phyloP scores from a whole-genome alignment of 169 alveolate species.

The Toxoplasma gondii region DNA sequence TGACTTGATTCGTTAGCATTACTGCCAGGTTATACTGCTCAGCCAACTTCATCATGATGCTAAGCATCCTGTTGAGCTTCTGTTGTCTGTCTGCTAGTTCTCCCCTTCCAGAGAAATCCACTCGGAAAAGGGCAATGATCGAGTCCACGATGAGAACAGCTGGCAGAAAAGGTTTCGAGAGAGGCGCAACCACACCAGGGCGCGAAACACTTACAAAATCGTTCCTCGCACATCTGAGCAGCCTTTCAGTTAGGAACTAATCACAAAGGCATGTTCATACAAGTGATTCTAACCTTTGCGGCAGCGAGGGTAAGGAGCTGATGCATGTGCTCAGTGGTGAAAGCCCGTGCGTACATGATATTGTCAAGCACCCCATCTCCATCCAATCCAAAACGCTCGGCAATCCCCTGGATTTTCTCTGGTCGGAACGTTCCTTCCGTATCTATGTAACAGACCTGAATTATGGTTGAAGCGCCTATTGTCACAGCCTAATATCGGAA shows the following conservation, averaged over 20 bases:
- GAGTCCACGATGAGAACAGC: conserved; percentile 73
- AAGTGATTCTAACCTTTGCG: conserved; percentile 61
- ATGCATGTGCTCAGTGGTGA: conserved; percentile 62
- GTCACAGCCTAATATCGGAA: not conserved
- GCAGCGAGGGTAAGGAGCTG: conserved; percentile 63
- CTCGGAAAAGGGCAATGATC: conserved; percentile 89
- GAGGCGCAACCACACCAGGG: not conserved
- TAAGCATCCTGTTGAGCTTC: conserved; percentile 77
- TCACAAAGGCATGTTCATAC: not conserved
- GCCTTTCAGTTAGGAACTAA: not conserved
- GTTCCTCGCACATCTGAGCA: conserved; percentile 58
- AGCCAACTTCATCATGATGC: conserved; percentile 89
- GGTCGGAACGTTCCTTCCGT: conserved; percentile 99
- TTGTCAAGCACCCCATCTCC: conserved; percentile 93
- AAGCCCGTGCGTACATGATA: conserved; percentile 88
- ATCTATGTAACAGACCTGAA: conserved; percentile 95
- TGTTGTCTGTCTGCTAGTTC: conserved; percentile 98
- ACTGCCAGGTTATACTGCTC: conserved; percentile 96
- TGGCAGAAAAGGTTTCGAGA: not conserved
- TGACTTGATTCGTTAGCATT: conserved; percentile 95
- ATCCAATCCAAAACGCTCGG: conserved; percentile 95
- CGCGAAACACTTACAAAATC: conserved; percentile 26
- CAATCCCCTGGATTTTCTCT: conserved; percentile 96
- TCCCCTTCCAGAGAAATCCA: conserved; percentile 88
- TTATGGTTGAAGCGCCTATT: no score